A percentile compares a stretch with the other conserved stretches of the same genome.
Conservation (phyloP, 2,329 filamentous ascomycete species). For the Colletotrichum sp. region DNA sequence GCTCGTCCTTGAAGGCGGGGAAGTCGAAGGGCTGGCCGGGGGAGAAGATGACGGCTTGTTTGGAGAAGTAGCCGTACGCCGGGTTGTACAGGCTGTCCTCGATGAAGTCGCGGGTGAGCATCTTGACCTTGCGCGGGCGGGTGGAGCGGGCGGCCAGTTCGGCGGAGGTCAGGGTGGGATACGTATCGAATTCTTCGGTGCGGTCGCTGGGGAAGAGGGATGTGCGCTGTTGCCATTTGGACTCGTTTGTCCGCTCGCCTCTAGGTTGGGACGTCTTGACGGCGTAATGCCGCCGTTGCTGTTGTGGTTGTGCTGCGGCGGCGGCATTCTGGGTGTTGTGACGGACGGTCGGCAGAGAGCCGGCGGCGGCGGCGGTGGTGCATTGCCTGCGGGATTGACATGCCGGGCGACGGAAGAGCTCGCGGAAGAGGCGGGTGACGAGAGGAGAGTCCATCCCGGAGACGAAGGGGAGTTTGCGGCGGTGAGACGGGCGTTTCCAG, state of each 20-base stretch:
- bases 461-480: neutral
- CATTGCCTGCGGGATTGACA: slow-evolving; percentile 58
- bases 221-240: slow-evolving; percentile 85
- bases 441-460: slow-evolving; percentile 79
- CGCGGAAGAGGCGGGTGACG: slow-evolving; percentile 79
- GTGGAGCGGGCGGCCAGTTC: slow-evolving; percentile 75
- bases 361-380: slow-evolving; percentile 25
- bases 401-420: slow-evolving; percentile 79
- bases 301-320: slow-evolving; percentile 8
- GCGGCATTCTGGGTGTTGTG: neutral
- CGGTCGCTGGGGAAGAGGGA: slow-evolving; percentile 78
- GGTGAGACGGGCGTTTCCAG: neutral
- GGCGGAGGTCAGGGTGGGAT: slow-evolving; percentile 84
- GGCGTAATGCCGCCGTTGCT: slow-evolving; percentile 32
- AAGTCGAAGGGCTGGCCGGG: slow-evolving; percentile 94
- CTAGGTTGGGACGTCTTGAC: slow-evolving; percentile 10
- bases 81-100: slow-evolving; percentile 97
- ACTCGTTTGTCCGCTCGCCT: slow-evolving; percentile 58
- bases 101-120: slow-evolving; percentile 97
- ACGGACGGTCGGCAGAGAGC: neutral
- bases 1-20: slow-evolving; percentile 78
- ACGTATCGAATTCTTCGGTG: slow-evolving; percentile 78
- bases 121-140: slow-evolving; percentile 87
- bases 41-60: slow-evolving; percentile 94
- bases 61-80: slow-evolving; percentile 94